Evolutionary conservation across 768 basidiomycete species (phyloP).

Genomic region (Lentinus brumalis): DNA sequence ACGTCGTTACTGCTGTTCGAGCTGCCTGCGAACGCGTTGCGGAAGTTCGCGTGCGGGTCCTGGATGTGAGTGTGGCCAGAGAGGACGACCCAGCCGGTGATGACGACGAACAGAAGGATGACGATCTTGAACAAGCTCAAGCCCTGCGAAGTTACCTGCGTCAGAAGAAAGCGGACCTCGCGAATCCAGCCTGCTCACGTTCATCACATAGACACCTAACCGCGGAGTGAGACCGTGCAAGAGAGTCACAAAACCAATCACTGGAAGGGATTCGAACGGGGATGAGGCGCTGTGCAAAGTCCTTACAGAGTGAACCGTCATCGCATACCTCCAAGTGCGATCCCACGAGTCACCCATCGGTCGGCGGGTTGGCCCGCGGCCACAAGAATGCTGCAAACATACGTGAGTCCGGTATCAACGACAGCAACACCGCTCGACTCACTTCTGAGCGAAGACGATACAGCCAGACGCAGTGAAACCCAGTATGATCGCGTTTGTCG

Average conservation of each 20-base stretch:
- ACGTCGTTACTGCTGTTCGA: conserved; percentile 53
- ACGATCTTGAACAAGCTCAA: conserved; percentile 56
- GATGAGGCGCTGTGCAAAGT: not conserved
- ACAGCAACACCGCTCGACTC: not conserved
- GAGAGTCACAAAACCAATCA: conserved; percentile 50
- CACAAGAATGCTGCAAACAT: conserved; percentile 43
- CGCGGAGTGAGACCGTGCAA: conserved; percentile 55
- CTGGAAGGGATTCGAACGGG: conserved; percentile 28
- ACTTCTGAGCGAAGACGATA: conserved; percentile 35
- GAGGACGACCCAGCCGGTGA: conserved; percentile 63
- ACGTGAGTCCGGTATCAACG: not conserved
- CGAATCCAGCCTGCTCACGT: conserved; percentile 35
- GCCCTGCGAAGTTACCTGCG: conserved; percentile 31
- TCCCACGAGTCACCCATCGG: conserved; percentile 57
- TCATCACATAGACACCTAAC: conserved; percentile 55
- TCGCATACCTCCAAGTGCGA: conserved; percentile 53
- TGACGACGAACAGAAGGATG: conserved; percentile 55
- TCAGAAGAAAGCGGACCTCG: conserved; percentile 36
- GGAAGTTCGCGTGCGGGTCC: conserved; percentile 61
- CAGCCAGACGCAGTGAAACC: conserved; percentile 39
- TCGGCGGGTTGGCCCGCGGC: conserved; percentile 32
- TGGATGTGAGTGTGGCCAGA: conserved; percentile 55
- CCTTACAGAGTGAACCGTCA: not conserved
- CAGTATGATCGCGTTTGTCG: conserved; percentile 35
- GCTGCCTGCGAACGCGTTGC: conserved; percentile 57